phyloP scores from a whole-genome alignment of 805 yeast genomes.

The Clavispora asparagi region DNA sequence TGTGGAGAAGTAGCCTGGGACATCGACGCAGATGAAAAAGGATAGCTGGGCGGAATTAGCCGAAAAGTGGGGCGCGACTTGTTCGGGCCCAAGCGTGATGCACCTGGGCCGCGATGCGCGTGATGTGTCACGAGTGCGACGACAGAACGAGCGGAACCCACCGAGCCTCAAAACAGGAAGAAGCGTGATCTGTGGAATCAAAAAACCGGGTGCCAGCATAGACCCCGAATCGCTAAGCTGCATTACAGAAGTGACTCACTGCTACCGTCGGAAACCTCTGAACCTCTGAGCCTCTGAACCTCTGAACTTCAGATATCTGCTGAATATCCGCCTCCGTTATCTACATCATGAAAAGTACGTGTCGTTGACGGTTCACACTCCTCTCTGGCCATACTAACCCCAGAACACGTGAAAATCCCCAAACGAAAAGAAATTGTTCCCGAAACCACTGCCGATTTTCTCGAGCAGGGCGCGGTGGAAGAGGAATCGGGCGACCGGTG shows the following conservation, averaged over 20 bases:
- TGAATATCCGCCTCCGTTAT: too few species aligned
- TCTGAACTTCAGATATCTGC: too few species aligned
- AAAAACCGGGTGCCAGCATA: too few species aligned
- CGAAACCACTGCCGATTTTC: conserved; percentile 43
- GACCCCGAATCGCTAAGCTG: too few species aligned
- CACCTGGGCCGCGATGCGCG: background rate
- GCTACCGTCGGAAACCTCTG: too few species aligned
- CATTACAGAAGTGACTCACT: too few species aligned
- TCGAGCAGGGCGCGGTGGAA: conserved; percentile 52
- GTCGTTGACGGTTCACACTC: background rate
- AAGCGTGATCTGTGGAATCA: too few species aligned
- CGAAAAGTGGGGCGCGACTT: too few species aligned
- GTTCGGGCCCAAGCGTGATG: too few species aligned
- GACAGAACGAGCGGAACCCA: background rate
- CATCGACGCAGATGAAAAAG: background rate
- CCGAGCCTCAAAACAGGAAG: too few species aligned
- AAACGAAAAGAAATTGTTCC: conserved; percentile 2
- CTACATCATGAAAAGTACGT: conserved; percentile 1
- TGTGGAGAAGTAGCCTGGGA: background rate
- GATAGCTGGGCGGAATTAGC: too few species aligned
- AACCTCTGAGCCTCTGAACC: too few species aligned
- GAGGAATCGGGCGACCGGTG: conserved; percentile 79
- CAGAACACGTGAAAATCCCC: conserved; percentile 7
- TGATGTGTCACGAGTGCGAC: background rate
- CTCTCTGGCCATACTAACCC: background rate